Base-by-base conservation (phyloP, 306 rosid species). In the Vigna trinervia region DNA sequence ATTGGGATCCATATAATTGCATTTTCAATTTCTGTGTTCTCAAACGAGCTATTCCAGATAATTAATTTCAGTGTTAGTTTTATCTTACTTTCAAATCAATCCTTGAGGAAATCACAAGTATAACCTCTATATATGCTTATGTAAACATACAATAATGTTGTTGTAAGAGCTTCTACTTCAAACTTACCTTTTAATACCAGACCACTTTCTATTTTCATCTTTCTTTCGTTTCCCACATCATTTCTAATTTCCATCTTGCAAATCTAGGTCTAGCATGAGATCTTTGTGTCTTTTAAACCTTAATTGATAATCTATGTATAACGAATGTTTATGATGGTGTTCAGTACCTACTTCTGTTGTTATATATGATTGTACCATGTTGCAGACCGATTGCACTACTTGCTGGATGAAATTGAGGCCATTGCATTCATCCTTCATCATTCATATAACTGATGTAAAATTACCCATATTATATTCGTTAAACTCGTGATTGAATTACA, bases 21-120 rank as follows among this genome's bases (percentile, higher is more conserved):
- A 58, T 14, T 15, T 82, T 87, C 72, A 59, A 73, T 26, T 84
- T 84, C 23, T 72, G 73, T 28, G 81, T 82, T 57, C 86, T 82
- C 19, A 47, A 68, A 67, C 59, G 86, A 36, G 51, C 78, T 12
- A 65, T 65, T 17, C 23, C 26, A 19, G 53, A 65, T 4, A 64
- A 67, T 45, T 67, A 66, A 66, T 66, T 6, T 2, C n/a, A 15
- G 72, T 43, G 20, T 17, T 20, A 66, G 34, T 43, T 20, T 41
- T 66, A 66, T 2, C 43, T 5, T 67, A 67, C 34, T 12, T 12
- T 67, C 12, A 5, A 5, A 34, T 34, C 6, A 34, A 22, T 45
- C 20, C 2, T 17, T 66, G 10, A 39, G 36, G 15, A 43, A 19
- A 64, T 8, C 34, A 19, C 1, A 15, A 38, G 11, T 2, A 22